These are phyloP conservation scores for Pythium monospermum DNA, from an alignment of 352 stramenopile species.

Conservation along the genomic window DNA sequence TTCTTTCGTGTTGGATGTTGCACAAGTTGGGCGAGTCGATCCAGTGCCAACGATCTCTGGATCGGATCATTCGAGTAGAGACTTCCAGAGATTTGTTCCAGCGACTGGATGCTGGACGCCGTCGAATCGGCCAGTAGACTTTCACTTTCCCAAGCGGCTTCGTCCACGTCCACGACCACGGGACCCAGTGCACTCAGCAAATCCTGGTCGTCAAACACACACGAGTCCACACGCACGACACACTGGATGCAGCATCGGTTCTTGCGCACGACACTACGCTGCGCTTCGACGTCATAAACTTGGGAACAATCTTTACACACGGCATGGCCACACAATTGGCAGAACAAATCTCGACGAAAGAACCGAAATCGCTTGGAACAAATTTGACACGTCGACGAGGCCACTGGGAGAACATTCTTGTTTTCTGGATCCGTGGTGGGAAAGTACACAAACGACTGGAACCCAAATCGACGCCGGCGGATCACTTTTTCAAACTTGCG, in stretches of 20 bases:
- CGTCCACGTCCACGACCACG: slow-evolving; percentile 27
- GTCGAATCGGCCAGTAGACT: neutral
- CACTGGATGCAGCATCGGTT: slow-evolving; percentile 40
- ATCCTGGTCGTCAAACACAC: slow-evolving; percentile 43
- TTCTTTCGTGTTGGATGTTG: too few relatives aligned
- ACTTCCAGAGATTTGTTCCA: slow-evolving; percentile 24
- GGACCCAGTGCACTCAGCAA: slow-evolving; percentile 31
- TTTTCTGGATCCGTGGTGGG: slow-evolving; percentile 16
- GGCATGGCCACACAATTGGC: slow-evolving; percentile 43
- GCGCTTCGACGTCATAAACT: slow-evolving; percentile 40
- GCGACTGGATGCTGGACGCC: slow-evolving; percentile 19
- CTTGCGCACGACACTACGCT: slow-evolving; percentile 27
- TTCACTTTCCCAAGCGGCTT: slow-evolving; percentile 28
- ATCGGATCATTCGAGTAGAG: slow-evolving; percentile 32
- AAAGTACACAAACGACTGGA: slow-evolving; percentile 60
- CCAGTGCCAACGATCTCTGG: slow-evolving; percentile 27
- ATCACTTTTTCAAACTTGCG: slow-evolving; percentile 46
- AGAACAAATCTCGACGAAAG: slow-evolving; percentile 36
- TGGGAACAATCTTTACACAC: slow-evolving; percentile 51
- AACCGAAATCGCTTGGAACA: slow-evolving; percentile 42
- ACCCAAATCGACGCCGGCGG: slow-evolving; percentile 47
- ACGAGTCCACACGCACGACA: slow-evolving; percentile 38
- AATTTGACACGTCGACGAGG: slow-evolving; percentile 37
- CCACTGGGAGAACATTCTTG: slow-evolving; percentile 7
- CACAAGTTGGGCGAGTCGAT: slow-evolving; percentile 32